Conservation (phyloP, 2,329 filamentous ascomycete genomes). For the Aspergillus jensenii region DNA sequence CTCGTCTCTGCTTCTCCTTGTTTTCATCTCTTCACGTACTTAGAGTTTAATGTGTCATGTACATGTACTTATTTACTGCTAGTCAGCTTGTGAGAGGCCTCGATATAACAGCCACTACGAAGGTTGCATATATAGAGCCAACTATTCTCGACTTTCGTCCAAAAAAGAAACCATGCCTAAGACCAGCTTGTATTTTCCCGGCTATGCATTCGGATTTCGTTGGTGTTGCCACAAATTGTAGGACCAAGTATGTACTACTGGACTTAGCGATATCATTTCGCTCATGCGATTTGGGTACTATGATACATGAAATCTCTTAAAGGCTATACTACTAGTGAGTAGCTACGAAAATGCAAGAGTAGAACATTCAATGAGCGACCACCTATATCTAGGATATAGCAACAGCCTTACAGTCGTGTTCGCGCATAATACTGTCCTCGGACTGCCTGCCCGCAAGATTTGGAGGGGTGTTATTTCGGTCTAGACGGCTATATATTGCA, state of each 20-base stretch:
- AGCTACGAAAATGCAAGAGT: too few species aligned
- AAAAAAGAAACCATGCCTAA: neutral
- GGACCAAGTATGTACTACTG: neutral
- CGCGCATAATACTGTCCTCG: too few species aligned
- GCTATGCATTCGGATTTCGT: neutral
- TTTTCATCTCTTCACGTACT: constrained; percentile 6
- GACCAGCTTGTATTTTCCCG: neutral
- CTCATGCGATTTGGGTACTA: neutral
- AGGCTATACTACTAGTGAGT: too few species aligned
- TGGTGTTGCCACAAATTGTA: neutral
- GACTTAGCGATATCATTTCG: neutral
- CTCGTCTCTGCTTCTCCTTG: neutral
- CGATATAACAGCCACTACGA: constrained; percentile 10
- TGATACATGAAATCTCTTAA: too few species aligned
- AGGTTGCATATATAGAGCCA: constrained; percentile 10
- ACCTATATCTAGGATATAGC: too few species aligned
- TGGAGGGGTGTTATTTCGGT: neutral
- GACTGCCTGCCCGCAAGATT: too few species aligned
- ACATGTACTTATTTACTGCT: constrained; percentile 13
- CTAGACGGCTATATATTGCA: neutral
- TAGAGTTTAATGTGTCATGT: constrained; percentile 16
- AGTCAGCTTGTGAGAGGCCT: neutral
- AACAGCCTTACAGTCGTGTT: too few species aligned
- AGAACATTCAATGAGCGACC: too few species aligned
- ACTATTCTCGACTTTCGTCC: neutral